Percentiles rank a stretch among this genome's conserved stretches.
Evolutionary conservation across 805 yeast genomes (phyloP).

Genomic region (Candida silvatica): DNA sequence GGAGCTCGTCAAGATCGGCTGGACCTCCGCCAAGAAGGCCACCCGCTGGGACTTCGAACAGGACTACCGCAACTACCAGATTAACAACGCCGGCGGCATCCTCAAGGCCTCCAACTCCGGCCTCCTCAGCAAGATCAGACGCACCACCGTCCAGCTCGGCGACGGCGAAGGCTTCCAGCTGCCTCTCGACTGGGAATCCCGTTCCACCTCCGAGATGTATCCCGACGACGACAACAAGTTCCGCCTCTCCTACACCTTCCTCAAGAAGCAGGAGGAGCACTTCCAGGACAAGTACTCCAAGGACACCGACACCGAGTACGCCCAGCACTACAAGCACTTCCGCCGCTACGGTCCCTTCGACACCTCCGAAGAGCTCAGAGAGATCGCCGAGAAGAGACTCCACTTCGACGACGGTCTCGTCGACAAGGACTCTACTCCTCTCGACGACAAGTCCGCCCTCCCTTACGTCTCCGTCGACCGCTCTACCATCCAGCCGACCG

Average conservation of each 20-base stretch:
- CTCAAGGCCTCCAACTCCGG: constrained; percentile 73
- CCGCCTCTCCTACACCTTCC: constrained; percentile 22
- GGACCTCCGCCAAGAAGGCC: constrained; percentile 89
- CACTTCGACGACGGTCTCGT: constrained; percentile 21
- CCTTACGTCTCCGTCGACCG: too few species aligned
- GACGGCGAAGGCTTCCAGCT: constrained; percentile 76
- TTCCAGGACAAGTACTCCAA: constrained; percentile 18
- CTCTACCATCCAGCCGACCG: too few species aligned
- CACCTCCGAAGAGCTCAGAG: constrained; percentile 31
- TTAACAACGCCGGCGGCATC: constrained; percentile 65
- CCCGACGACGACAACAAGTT: constrained; percentile 15
- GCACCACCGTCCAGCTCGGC: constrained; percentile 54
- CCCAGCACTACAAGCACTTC: constrained; percentile 45
- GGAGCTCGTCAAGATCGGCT: constrained; percentile 61
- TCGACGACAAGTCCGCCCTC: too few species aligned
- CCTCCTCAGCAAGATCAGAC: constrained; percentile 45
- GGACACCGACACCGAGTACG: constrained; percentile 27
- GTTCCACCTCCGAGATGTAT: constrained; percentile 23
- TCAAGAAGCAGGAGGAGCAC: constrained; percentile 10
- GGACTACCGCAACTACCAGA: constrained; percentile 52
- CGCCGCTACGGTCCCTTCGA: constrained; percentile 59
- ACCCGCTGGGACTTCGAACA: constrained; percentile 64
- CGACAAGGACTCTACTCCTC: too few species aligned
- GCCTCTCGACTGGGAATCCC: constrained; percentile 9
- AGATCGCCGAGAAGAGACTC: constrained; percentile 32